Conservation (phyloP, 2,329 filamentous ascomycete genomes). For the Sporothrix luriei region DNA sequence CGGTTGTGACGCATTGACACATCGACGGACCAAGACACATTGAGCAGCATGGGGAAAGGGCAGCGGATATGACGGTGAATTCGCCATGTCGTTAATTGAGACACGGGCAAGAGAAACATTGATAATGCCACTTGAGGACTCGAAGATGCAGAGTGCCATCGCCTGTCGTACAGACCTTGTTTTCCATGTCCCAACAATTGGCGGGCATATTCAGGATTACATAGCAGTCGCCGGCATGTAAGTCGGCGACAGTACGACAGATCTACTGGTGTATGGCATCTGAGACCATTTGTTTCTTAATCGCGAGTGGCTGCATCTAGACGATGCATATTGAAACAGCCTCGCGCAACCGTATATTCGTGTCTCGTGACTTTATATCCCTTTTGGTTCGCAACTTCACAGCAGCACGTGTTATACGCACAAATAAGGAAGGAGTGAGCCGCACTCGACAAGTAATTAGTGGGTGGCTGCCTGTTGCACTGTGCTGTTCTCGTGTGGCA, state of each 20-base stretch:
- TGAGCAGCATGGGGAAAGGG: too few relatives aligned
- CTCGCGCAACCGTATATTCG: neutral
- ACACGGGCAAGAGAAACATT: neutral
- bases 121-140: neutral
- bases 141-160: neutral
- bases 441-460: neutral
- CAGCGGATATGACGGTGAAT: too few relatives aligned
- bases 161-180: neutral
- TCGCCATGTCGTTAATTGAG: neutral
- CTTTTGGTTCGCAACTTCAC: neutral
- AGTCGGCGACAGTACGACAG: neutral
- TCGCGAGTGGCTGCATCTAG: conserved; percentile 1
- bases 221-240: conserved; percentile 3
- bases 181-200: too few relatives aligned
- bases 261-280: neutral
- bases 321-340: neutral
- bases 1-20: neutral
- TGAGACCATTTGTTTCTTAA: too few relatives aligned
- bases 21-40: neutral
- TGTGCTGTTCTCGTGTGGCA: conserved; percentile 11
- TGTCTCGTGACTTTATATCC: conserved; percentile 2
- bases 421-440: conserved; percentile 14
- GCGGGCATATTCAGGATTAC: conserved; percentile 6
- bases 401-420: neutral
- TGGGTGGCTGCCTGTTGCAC: conserved; percentile 8